Conservation (phyloP, 2,329 filamentous ascomycete species). For the Cladosporium colombiae region DNA sequence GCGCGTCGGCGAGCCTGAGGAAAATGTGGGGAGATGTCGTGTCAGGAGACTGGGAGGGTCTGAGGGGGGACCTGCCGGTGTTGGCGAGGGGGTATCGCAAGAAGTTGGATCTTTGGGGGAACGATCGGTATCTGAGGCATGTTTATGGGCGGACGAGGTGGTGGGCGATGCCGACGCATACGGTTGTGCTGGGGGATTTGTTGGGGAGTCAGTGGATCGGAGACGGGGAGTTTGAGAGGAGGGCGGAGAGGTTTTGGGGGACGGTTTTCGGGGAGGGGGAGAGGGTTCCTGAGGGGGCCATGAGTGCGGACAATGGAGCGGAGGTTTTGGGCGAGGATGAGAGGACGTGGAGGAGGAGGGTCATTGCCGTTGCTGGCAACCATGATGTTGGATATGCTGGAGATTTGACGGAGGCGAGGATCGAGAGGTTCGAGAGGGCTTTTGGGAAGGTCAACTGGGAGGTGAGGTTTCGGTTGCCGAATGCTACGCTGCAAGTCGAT, state of each 20-base stretch:
- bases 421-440: conserved; percentile 76
- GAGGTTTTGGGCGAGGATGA: conserved; percentile 43
- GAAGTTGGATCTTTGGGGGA: conserved; percentile 82
- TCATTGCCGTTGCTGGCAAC: conserved; percentile 92
- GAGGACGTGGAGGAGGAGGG: conserved; percentile 66
- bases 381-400: conserved; percentile 97
- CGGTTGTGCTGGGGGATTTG: conserved; percentile 85
- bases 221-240: conserved; percentile 76
- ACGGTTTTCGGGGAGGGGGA: conserved; percentile 66
- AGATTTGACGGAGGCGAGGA: conserved; percentile 74
- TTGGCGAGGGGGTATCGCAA: conserved; percentile 71
- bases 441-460: conserved; percentile 94
- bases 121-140: conserved; percentile 92
- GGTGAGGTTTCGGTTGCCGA: conserved; percentile 61
- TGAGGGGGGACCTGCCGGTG: conserved; percentile 16
- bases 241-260: conserved; percentile 76
- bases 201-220: conserved; percentile 94
- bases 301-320: conserved; percentile 33
- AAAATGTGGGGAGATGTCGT: conserved; percentile 24
- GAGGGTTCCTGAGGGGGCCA: conserved; percentile 33
- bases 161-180: conserved; percentile 84
- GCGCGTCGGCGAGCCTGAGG: conserved; percentile 43
- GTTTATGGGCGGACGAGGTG: conserved; percentile 82
- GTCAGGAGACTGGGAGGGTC: conserved; percentile 11
- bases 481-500: conserved; percentile 22